Base-by-base conservation (phyloP, 2,329 filamentous ascomycete species). In the Ascochyta lentis region DNA sequence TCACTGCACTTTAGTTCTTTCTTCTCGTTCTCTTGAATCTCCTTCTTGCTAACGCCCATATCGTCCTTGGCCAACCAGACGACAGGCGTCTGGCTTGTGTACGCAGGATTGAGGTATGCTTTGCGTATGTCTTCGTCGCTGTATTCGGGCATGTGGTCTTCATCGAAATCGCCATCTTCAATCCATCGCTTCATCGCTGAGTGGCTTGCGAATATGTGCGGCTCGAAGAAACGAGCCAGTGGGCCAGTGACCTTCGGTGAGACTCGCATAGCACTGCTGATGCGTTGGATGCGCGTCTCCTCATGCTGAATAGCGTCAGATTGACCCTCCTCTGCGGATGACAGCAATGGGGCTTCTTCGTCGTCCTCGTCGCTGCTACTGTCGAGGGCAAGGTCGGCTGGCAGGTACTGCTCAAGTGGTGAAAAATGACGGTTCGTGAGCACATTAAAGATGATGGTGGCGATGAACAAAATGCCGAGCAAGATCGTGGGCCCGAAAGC, bases 401-500 rank as follows among this genome's bases (percentile, higher is more conserved):
- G 74, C 4, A 76, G 60, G 37, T 66, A 75, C 41, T 69, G 61
- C 49, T 76, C 72, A 2, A 76, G 67, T 7, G 73, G 73, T 15
- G 63, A 59, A 46, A 76, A 65, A 49, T 74, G 70, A 15, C 63
- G 63, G 56, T 76, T 75, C 22, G 69, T 73, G 3, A 61, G 61
- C n/a, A 59, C 59, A 49, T 74, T 72, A 60, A 74, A 76, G 26
- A 71, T 43, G 16, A 72, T 52, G 1, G 74, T 76, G 4, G 59
- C 50, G 33, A 72, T 47, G 55, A 77, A 60, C n/a, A 77, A 58
- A 4, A 72, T 13, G 4, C 56, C 63, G 2, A 72, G 62, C 52
- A 77, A 67, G 22, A 76, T 58, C 6, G 63, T 58, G 6, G 74
- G 74, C 3, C 74, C 74, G 4, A 66, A 72, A 1, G 74, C 74